phyloP scores from a whole-genome alignment of 768 basidiomycete species.

The Russula virescens region DNA sequence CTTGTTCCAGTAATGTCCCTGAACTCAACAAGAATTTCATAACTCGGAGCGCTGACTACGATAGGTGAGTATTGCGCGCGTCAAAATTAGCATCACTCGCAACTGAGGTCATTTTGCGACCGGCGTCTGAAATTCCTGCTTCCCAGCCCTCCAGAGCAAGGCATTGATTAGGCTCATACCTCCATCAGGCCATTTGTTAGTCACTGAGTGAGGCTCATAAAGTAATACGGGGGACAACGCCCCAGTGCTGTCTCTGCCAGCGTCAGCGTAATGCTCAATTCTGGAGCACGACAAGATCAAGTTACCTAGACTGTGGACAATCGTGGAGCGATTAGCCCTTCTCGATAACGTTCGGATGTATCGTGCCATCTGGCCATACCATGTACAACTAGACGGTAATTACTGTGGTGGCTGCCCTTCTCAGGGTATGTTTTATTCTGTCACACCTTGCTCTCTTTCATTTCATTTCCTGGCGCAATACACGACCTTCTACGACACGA shows the following conservation, averaged over 20 bases:
- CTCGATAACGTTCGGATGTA: constrained; percentile 70
- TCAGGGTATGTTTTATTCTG: too few relatives aligned
- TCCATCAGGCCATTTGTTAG: neutral
- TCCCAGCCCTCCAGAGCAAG: constrained; percentile 43
- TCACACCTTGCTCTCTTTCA: too few relatives aligned
- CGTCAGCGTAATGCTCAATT: constrained; percentile 29
- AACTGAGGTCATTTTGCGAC: constrained; percentile 45
- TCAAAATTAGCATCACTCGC: neutral
- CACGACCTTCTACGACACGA: too few relatives aligned
- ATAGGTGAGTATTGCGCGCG: constrained; percentile 49
- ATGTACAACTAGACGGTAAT: too few relatives aligned
- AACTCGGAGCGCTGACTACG: constrained; percentile 30
- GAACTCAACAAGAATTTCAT: neutral
- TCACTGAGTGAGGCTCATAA: constrained; percentile 9
- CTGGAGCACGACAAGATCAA: constrained; percentile 47
- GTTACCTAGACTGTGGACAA: constrained; percentile 69
- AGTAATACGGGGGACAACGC: neutral
- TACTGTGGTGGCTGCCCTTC: too few relatives aligned
- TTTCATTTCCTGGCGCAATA: too few relatives aligned
- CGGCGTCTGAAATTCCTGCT: constrained; percentile 70
- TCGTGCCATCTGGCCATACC: too few relatives aligned
- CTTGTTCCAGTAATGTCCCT: too few relatives aligned
- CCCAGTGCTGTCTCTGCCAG: neutral
- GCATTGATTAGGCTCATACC: neutral
- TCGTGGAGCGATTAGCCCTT: constrained; percentile 62